Evolutionary conservation across 495 filamentous ascomycete genomes (phyloP).

Genomic region (Penicillium riverlandense): DNA sequence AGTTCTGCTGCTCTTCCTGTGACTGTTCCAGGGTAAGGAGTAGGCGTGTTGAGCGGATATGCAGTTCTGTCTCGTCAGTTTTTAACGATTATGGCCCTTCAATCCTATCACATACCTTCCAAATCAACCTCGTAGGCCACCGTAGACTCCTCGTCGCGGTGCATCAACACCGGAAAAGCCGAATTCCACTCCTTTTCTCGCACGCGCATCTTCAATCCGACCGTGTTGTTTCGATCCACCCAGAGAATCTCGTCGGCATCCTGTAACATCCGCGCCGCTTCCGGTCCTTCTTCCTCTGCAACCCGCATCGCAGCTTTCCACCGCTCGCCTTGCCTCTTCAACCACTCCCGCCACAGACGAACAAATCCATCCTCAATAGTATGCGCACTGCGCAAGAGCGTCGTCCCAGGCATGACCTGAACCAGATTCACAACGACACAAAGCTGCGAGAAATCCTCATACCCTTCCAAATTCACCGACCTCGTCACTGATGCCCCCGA

Average conservation of each 20-base stretch:
- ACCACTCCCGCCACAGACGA: conserved; percentile 63
- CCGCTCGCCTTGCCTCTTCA: conserved; percentile 36
- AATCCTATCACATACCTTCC: conserved; percentile 40
- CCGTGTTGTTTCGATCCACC: conserved; percentile 45
- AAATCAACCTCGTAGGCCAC: conserved; percentile 55
- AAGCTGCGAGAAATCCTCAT: conserved; percentile 66
- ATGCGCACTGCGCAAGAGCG: conserved; percentile 51
- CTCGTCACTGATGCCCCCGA: conserved; percentile 26
- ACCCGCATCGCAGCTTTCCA: conserved; percentile 5
- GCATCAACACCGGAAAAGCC: conserved; percentile 29
- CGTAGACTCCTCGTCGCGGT: conserved; percentile 45
- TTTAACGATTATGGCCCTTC: conserved; percentile 5
- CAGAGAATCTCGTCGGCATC: conserved; percentile 39
- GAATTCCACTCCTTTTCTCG: conserved; percentile 23
- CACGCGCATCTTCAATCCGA: conserved; percentile 54
- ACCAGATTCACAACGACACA: conserved; percentile 62
- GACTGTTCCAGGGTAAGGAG: conserved; percentile 52
- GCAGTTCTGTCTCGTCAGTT: conserved; percentile 38
- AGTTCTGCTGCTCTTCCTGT: conserved; percentile 43
- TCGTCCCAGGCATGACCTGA: conserved; percentile 49
- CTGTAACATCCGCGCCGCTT: background rate
- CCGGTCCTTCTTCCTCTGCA: background rate
- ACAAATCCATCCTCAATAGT: conserved; percentile 57
- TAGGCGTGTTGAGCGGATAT: conserved; percentile 52
- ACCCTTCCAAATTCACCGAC: conserved; percentile 55